These are phyloP conservation scores for Phialophora tarda DNA, from an alignment of 2,329 filamentous ascomycete species.

Conservation along the genomic window DNA sequence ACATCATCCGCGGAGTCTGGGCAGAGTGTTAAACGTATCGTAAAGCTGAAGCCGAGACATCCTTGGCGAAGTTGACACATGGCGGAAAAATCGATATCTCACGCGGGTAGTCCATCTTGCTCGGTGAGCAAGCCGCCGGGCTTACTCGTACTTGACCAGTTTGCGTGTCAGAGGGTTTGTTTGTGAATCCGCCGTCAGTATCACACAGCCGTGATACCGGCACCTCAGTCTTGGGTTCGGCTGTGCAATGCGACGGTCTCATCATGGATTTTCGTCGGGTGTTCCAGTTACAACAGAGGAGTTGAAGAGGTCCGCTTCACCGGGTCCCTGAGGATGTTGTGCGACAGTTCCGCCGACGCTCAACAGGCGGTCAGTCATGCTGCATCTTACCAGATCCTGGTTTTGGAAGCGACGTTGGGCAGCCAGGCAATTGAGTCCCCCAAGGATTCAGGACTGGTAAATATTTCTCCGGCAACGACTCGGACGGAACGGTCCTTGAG, in stretches of 20 bases:
- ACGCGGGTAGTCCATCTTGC: not conserved
- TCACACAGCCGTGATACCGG: slow-evolving; percentile 3
- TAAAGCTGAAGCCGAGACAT: not conserved
- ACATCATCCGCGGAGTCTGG: not conserved
- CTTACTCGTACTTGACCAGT: not conserved
- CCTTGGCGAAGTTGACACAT: not conserved
- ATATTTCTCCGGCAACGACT: not conserved
- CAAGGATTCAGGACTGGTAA: not conserved
- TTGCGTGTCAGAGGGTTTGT: not conserved
- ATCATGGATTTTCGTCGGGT: not conserved
- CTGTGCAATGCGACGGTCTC: slow-evolving; percentile 8
- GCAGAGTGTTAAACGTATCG: not conserved
- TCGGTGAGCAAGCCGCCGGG: not conserved
- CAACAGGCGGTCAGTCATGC: slow-evolving; percentile 10
- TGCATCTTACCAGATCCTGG: not conserved
- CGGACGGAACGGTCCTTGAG: not conserved
- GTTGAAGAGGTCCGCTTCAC: not conserved
- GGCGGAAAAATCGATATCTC: not conserved
- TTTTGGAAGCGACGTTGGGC: not conserved
- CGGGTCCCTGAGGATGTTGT: slow-evolving; percentile 12
- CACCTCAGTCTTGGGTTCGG: slow-evolving; percentile 4
- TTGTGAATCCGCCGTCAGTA: not conserved
- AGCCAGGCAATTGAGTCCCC: not conserved
- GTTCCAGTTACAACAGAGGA: not conserved
- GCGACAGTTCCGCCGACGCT: not conserved